Evolutionary conservation across 768 basidiomycete genomes (phyloP).

Genomic region (Kwoniella dendrophila): DNA sequence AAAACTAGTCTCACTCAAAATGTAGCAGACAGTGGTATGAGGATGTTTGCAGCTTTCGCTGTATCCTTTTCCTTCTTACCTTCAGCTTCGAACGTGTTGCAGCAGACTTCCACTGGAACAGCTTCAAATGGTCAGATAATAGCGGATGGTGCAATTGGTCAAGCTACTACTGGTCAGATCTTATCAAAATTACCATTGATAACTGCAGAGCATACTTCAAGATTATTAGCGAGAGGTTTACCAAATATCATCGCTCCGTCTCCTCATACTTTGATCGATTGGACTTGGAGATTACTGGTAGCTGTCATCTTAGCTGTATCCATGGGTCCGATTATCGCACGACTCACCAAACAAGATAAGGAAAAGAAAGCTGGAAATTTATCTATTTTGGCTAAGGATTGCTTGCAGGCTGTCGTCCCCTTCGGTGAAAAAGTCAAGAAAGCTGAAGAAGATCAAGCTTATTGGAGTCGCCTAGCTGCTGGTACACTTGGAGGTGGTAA

Average conservation of each 20-base stretch:
- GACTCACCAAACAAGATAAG: constrained; percentile 14
- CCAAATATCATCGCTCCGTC: constrained; percentile 33
- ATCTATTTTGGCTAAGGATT: constrained; percentile 1
- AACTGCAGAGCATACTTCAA: constrained; percentile 45
- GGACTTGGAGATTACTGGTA: constrained; percentile 46
- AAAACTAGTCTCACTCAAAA: constrained; percentile 6
- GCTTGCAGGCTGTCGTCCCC: background rate
- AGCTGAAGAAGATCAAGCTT: constrained; percentile 16
- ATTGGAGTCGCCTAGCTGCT: constrained; percentile 25
- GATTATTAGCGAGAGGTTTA: constrained; percentile 34
- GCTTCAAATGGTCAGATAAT: constrained; percentile 24
- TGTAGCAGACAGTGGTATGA: constrained; percentile 17
- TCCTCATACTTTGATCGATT: constrained; percentile 44
- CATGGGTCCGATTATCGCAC: constrained; percentile 36
- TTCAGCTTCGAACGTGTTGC: constrained; percentile 38
- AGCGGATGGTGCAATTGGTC: background rate
- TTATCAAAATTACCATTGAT: constrained; percentile 43
- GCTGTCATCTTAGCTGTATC: constrained; percentile 37
- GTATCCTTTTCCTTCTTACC: constrained; percentile 47
- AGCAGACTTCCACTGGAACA: constrained; percentile 9
- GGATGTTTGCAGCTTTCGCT: constrained; percentile 50
- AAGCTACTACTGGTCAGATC: constrained; percentile 35
- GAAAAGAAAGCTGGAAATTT: constrained; percentile 18
- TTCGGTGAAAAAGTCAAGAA: background rate
- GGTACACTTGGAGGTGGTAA: constrained; percentile 41